Conservation (phyloP, 805 yeast species). For the Saccharomyces eubayanus region DNA sequence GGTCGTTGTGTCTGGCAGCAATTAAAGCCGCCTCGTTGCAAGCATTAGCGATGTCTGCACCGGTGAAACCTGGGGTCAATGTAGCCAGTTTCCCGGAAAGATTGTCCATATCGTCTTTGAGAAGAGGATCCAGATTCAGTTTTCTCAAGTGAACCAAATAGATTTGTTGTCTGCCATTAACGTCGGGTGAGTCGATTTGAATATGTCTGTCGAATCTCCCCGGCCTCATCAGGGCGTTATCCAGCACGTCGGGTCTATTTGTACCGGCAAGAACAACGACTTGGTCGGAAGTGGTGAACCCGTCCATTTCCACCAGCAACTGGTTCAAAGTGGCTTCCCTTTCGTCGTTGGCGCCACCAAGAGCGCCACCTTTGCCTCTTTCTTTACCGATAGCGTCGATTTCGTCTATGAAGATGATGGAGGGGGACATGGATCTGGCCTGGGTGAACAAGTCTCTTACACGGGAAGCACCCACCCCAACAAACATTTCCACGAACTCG, state of each 20-base stretch:
- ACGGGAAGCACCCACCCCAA: constrained; percentile 92
- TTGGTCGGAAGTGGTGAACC: constrained; percentile 79
- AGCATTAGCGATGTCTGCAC: constrained; percentile 92
- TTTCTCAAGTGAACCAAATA: constrained; percentile 70
- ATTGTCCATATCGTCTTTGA: constrained; percentile 40
- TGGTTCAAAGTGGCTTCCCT: constrained; percentile 90
- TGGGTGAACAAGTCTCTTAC: constrained; percentile 87
- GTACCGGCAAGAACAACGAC: constrained; percentile 94
- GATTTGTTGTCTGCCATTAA: constrained; percentile 82
- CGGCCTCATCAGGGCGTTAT: constrained; percentile 84
- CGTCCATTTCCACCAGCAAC: constrained; percentile 91
- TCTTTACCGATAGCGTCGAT: constrained; percentile 93
- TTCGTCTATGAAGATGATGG: constrained; percentile 87
- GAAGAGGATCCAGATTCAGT: constrained; percentile 14
- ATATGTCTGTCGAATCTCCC: constrained; percentile 92
- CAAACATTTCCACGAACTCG: constrained; percentile 95
- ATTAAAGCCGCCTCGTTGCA: constrained; percentile 91
- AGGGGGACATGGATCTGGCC: constrained; percentile 84
- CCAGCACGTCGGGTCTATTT: constrained; percentile 84
- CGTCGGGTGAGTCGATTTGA: constrained; percentile 76
- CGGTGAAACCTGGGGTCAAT: constrained; percentile 89
- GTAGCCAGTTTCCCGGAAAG: constrained; percentile 82
- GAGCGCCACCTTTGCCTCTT: constrained; percentile 61
- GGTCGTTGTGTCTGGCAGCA: constrained; percentile 74
- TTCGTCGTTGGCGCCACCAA: constrained; percentile 83